phyloP scores from a whole-genome alignment of 1,139 yeast species.

The Sugiyamaella japonica region DNA sequence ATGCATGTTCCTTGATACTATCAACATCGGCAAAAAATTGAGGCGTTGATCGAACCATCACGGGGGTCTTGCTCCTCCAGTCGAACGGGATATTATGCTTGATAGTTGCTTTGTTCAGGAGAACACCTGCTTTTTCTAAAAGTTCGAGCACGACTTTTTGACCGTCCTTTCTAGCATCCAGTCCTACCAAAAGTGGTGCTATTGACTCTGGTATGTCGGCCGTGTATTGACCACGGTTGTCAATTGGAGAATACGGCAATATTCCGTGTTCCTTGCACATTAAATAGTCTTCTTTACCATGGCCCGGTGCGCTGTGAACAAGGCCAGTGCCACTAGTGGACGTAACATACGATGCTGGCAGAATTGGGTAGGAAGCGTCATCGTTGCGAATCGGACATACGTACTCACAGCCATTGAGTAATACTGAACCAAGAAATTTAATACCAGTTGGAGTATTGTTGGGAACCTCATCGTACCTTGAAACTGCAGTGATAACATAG shows the following conservation, averaged over 20 bases:
- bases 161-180: conserved; percentile 63
- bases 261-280: conserved; percentile 62
- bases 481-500: conserved; percentile 36
- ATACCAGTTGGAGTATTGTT: conserved; percentile 21
- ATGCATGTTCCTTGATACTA: conserved; percentile 63
- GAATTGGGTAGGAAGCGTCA: conserved; percentile 52
- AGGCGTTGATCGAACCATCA: conserved; percentile 91
- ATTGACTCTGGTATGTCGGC: conserved; percentile 51
- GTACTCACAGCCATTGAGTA: conserved; percentile 50
- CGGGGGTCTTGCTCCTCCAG: conserved; percentile 95
- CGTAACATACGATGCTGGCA: conserved; percentile 83
- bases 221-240: conserved; percentile 66
- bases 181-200: conserved; percentile 46
- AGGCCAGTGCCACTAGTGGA: conserved; percentile 86
- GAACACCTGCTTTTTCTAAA: conserved; percentile 49
- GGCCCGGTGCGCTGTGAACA: conserved; percentile 98
- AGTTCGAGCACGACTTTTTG: conserved; percentile 50
- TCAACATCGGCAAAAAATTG: conserved; percentile 95
- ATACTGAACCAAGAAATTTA: conserved; percentile 46
- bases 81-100: conserved; percentile 92
- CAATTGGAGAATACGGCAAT: conserved; percentile 72
- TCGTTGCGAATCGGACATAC: conserved; percentile 54
- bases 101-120: conserved; percentile 54
- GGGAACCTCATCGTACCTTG: conserved; percentile 24
- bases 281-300: conserved; percentile 90